A percentile compares a stretch with the other conserved stretches of the same genome.
Conservation (phyloP, 2,329 filamentous ascomycete species). For the Pestalotiopsis sp. region DNA sequence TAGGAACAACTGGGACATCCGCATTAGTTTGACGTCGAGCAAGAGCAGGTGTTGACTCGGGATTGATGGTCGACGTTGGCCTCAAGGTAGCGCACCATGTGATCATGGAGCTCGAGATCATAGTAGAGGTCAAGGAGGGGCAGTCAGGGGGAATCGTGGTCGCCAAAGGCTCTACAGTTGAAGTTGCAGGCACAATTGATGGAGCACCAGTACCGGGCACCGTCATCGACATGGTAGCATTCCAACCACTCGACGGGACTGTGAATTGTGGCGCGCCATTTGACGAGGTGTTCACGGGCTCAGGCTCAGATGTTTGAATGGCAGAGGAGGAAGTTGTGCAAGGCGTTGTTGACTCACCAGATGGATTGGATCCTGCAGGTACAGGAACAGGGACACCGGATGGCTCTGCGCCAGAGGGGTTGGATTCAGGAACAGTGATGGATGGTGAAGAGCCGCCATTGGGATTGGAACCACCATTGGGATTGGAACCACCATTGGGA, state of each 20-base stretch:
- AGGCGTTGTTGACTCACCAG: conserved; percentile 17
- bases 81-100: conserved; percentile 7
- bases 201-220: conserved; percentile 14
- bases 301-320: conserved; percentile 17
- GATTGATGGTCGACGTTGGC: conserved; percentile 8
- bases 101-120: conserved; percentile 11
- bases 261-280: conserved; percentile 26
- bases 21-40: neutral
- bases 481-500: neutral
- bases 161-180: neutral
- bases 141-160: neutral
- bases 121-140: conserved; percentile 4
- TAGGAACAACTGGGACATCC: conserved; percentile 6
- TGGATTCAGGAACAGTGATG: neutral
- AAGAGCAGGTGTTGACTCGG: conserved; percentile 2
- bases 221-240: conserved; percentile 25
- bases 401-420: neutral
- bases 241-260: conserved; percentile 33
- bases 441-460: neutral
- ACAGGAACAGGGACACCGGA: conserved; percentile 1
- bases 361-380: neutral
- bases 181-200: neutral
- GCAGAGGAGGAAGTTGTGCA: conserved; percentile 21
- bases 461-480: neutral
- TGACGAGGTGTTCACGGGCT: conserved; percentile 18